phyloP scores from a whole-genome alignment of 371 early-diverging fungal species.

The Mortierella sp. region DNA sequence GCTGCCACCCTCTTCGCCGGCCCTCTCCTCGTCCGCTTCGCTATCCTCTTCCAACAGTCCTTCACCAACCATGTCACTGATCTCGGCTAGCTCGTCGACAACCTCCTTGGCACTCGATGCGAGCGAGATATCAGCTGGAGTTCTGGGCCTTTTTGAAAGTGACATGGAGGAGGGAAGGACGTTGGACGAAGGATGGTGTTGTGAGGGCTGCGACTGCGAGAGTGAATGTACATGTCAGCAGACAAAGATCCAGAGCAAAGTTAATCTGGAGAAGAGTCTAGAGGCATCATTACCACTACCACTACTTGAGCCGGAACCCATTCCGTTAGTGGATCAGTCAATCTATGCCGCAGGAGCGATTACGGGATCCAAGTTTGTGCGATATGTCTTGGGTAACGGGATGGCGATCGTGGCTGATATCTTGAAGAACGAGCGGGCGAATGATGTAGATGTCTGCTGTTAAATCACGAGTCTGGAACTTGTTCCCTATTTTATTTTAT shows the following conservation, averaged over 20 bases:
- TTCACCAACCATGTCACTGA: background rate
- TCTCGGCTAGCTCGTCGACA: slow-evolving; percentile 7
- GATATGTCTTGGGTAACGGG: slow-evolving; percentile 50
- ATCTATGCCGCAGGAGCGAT: slow-evolving; percentile 53
- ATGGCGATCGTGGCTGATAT: slow-evolving; percentile 51
- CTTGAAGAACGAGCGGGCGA: slow-evolving; percentile 16
- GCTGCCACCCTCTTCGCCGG: slow-evolving; percentile 4
- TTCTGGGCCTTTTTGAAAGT: background rate
- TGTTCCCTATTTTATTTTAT: too few relatives aligned
- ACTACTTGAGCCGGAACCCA: background rate
- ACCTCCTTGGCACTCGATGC: slow-evolving; percentile 8
- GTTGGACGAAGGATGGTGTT: too few relatives aligned
- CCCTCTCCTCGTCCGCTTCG: background rate
- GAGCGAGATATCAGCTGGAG: too few relatives aligned
- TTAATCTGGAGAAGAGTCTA: too few relatives aligned
- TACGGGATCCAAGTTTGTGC: slow-evolving; percentile 52
- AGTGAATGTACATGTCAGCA: background rate
- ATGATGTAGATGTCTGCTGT: too few relatives aligned
- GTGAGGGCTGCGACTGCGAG: background rate
- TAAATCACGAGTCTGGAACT: too few relatives aligned
- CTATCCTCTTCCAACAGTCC: background rate
- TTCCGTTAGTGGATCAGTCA: slow-evolving; percentile 38
- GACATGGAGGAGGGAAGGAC: background rate
- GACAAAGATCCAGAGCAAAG: background rate
- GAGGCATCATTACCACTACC: background rate